phyloP scores from a whole-genome alignment of 2,329 filamentous ascomycete genomes.

The Fusarium sp. region DNA sequence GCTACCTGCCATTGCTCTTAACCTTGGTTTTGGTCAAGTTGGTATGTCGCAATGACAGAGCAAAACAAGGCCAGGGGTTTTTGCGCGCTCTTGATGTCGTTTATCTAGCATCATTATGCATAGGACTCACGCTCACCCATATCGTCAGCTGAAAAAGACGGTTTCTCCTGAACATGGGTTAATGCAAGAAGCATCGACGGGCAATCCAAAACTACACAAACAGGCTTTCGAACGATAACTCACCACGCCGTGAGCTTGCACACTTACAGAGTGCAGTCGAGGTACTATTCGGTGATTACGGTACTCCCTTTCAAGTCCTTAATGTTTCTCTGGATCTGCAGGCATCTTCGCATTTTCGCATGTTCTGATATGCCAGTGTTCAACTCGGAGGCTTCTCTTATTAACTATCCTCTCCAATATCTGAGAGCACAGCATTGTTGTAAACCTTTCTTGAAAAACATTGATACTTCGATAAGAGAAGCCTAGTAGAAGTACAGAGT shows the following conservation, averaged over 20 bases:
- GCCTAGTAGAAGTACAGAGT: background rate
- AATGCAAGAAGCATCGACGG: conserved; percentile 1
- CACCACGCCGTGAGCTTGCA: background rate
- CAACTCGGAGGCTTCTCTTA: background rate
- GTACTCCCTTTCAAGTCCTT: background rate
- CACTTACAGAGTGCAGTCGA: background rate
- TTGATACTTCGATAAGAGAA: background rate
- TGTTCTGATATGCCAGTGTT: background rate
- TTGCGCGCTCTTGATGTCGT: conserved; percentile 10
- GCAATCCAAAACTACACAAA: background rate
- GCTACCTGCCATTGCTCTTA: background rate
- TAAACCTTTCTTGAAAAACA: background rate
- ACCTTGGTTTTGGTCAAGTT: conserved; percentile 1
- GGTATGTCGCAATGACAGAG: conserved; percentile 6
- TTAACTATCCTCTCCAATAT: background rate
- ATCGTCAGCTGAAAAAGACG: background rate
- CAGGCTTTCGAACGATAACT: background rate
- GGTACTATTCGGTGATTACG: background rate
- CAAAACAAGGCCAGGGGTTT: background rate
- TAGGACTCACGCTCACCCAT: background rate
- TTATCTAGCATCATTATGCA: background rate
- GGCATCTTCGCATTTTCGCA: background rate
- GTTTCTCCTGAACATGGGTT: background rate
- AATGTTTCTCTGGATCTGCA: background rate
- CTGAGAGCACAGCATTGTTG: background rate